Conservation (phyloP, 768 basidiomycete genomes). For the Tylopilus plumbeoviolaceoides region DNA sequence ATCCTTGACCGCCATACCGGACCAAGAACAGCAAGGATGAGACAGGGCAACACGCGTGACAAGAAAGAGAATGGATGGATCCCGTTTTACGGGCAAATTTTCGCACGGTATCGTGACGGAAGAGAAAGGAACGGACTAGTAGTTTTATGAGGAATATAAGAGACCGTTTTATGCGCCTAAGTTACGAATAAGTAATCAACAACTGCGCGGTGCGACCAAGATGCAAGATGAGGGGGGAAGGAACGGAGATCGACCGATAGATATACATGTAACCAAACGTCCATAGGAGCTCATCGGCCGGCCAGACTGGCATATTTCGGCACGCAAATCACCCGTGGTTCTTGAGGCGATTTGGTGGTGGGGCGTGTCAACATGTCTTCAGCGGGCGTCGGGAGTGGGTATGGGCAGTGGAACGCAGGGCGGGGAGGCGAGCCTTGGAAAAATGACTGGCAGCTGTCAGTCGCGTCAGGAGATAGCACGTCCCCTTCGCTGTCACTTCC, state of each 20-base stretch:
- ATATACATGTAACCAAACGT: background rate
- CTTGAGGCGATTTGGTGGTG: conserved; percentile 6
- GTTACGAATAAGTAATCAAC: conserved; percentile 27
- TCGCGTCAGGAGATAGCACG: conserved; percentile 16
- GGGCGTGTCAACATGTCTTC: conserved; percentile 43
- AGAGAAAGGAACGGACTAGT: background rate
- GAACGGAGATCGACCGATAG: conserved; percentile 2
- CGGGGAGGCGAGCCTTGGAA: conserved; percentile 14
- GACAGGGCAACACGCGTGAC: conserved; percentile 15
- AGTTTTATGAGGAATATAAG: background rate
- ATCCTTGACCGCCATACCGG: conserved; percentile 6
- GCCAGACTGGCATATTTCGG: conserved; percentile 31
- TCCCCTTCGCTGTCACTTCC: conserved; percentile 23
- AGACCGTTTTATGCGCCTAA: conserved; percentile 5
- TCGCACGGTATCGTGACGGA: conserved; percentile 11
- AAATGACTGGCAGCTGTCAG: conserved; percentile 15
- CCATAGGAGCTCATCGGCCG: conserved; percentile 20
- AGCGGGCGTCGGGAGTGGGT: conserved; percentile 57
- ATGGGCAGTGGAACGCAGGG: conserved; percentile 20
- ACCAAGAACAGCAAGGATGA: conserved; percentile 10
- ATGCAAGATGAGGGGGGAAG: conserved; percentile 1
- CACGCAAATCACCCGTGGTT: conserved; percentile 15
- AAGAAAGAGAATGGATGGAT: background rate
- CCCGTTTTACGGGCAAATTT: background rate
- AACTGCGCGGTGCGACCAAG: background rate